Evolutionary conservation across 2,329 filamentous ascomycete species (phyloP), one percentile per base, ranked within the genome.

Genomic region (Colletotrichum navitas): DNA sequence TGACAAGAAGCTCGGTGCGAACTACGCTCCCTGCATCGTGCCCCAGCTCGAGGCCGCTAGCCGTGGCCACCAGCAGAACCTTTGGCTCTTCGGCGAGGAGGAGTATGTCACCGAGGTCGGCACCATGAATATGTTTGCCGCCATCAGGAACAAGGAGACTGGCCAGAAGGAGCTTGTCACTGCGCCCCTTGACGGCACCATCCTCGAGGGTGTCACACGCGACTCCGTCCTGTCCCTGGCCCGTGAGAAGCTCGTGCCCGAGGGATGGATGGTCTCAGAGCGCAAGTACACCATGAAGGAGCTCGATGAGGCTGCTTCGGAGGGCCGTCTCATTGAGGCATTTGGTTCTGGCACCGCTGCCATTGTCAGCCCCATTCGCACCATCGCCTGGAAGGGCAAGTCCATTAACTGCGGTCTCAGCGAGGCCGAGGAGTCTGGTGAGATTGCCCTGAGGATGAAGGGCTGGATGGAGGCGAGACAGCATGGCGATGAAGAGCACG

Each of bases 21-120:
- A 99, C 89, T 99, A 99, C 82, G 96, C 96, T n/a, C 96, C 96
- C 7, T 98, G 96, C 85, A 95, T 99, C 78, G 86, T 98, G n/a
- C 96, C 96, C 24, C 96, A 99, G 84, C 89, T 96, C 78, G 90
- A 97, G 83, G 96, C 96, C 52, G 94, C 94, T 56, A 93, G 91
- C 81, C 90, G 94, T 68, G 96, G 96, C 29, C 97, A 95, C 88
- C 95, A 98, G 84, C 96, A 99, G 86, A 99, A 98, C 83, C 88
- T 99, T 65, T 99, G 96, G 96, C 86, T 99, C 41, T 99, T 98
- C 80, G 95, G 95, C 54, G 92, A 97, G 79, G 94, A 98, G 82
- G 94, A 98, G 81, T 97, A 92, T 79, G 92, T 98, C 70, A 99
- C 96, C 58, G 96, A 99, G 83, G 96, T 98, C 68, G 96, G 96